Evolutionary conservation across 176 grass and related monocot species (phyloP).

Genomic region (Eleusine indica): DNA sequence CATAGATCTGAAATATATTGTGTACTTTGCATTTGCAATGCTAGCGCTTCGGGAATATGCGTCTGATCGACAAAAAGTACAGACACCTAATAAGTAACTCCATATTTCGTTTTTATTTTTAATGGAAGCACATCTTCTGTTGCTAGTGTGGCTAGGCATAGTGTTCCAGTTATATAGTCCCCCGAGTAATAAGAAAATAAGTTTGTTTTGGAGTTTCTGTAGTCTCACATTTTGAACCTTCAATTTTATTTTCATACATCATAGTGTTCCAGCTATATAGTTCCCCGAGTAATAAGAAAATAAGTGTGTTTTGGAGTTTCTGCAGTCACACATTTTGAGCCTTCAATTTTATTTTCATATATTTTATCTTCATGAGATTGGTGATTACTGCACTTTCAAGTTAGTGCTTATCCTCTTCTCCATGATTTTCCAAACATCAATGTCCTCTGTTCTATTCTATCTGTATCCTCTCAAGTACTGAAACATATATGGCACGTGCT

Average conservation of each 20-base stretch:
- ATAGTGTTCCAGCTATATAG: too few relatives aligned
- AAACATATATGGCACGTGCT: background rate
- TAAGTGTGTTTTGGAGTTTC: background rate
- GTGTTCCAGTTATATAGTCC: conserved; percentile 4
- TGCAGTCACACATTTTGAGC: background rate
- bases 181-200: background rate
- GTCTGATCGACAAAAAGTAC: background rate
- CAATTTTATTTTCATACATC: too few relatives aligned
- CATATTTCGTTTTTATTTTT: background rate
- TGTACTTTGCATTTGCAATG: background rate
- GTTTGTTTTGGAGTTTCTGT: too few relatives aligned
- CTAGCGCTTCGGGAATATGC: background rate
- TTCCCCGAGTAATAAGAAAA: background rate
- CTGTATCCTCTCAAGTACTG: conserved; percentile 5
- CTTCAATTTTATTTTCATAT: background rate
- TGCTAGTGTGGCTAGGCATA: background rate
- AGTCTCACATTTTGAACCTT: too few relatives aligned
- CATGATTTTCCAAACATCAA: conserved; percentile 18
- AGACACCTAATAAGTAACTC: background rate
- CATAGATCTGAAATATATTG: background rate
- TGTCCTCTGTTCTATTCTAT: background rate
- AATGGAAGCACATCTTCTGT: background rate
- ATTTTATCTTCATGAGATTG: conserved; percentile 5
- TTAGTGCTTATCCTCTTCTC: conserved; percentile 5
- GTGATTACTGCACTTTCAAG: background rate